Conservation (phyloP, 2,329 filamentous ascomycete genomes). For the Colletotrichum sp. region DNA sequence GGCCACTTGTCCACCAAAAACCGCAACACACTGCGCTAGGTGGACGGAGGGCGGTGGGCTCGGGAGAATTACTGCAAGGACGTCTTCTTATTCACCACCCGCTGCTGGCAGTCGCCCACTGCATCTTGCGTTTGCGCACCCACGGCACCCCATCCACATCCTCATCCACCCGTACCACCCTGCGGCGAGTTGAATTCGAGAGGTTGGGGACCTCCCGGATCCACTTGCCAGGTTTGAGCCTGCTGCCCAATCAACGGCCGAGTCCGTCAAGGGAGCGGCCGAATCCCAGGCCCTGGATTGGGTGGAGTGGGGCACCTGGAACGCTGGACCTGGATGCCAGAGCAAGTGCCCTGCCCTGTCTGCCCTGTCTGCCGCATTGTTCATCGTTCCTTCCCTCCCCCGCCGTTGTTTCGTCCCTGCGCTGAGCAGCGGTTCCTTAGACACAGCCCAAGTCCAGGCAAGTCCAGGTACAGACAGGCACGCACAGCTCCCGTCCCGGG, state of each 20-base stretch:
- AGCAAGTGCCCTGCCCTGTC: neutral
- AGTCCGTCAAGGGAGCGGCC: neutral
- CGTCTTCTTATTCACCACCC: neutral
- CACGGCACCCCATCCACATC: neutral
- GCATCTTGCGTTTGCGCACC: constrained; percentile 2
- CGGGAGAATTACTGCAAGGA: neutral
- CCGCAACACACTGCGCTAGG: no score
- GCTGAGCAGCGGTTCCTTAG: neutral
- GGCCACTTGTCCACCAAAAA: no score
- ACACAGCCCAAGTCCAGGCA: neutral
- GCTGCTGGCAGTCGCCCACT: neutral
- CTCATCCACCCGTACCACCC: constrained; percentile 4
- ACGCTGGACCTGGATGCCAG: neutral
- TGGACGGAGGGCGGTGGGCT: no score
- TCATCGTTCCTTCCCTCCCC: neutral
- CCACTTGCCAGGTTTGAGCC: constrained; percentile 17
- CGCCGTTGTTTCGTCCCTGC: neutral
- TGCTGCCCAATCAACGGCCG: neutral
- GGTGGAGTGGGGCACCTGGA: neutral
- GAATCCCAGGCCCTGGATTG: constrained; percentile 9
- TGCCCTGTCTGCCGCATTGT: neutral
- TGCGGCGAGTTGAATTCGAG: constrained; percentile 31
- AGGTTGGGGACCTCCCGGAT: constrained; percentile 32
- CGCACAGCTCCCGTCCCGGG: neutral
- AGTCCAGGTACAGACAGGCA: neutral